phyloP scores from a whole-genome alignment of 1,284 basidiomycete species.

The Ceratobasidium theobromae region DNA sequence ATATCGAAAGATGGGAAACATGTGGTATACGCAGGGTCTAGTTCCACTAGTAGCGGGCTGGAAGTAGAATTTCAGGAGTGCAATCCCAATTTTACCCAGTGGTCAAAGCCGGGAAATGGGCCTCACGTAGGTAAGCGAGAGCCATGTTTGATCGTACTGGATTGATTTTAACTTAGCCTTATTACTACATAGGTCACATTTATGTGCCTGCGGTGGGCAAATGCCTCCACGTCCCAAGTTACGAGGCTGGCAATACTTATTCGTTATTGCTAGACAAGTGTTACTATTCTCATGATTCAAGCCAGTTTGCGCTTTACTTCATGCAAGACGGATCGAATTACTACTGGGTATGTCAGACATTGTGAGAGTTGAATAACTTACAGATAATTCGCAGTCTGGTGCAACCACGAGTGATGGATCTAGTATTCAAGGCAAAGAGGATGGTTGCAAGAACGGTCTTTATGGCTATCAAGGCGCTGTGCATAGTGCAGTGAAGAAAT shows the following conservation, averaged over 20 bases:
- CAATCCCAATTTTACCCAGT: not conserved
- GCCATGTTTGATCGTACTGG: not conserved
- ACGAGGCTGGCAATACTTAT: not conserved
- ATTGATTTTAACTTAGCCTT: not conserved
- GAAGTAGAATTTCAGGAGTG: not conserved
- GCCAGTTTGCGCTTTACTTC: not conserved
- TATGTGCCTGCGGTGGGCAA: not conserved
- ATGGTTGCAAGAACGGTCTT: not conserved
- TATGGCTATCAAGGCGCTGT: not conserved
- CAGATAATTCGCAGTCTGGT: not conserved
- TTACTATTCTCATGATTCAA: not conserved
- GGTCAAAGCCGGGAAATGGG: not conserved
- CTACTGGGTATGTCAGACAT: not conserved
- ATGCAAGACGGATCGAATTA: not conserved
- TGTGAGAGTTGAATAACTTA: not conserved
- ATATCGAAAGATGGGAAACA: not conserved
- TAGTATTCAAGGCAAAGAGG: not conserved
- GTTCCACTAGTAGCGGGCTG: not conserved
- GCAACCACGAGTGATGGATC: not conserved
- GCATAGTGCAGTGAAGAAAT: not conserved
- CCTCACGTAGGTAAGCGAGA: not conserved
- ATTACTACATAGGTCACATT: not conserved
- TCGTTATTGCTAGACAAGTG: not conserved
- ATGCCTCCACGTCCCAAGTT: not conserved
- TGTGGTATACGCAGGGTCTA: not conserved